Evolutionary conservation across 306 rosid genomes (phyloP), one percentile per base, ranked within the genome.

Genomic region (Cucurbita argyrosperma): DNA sequence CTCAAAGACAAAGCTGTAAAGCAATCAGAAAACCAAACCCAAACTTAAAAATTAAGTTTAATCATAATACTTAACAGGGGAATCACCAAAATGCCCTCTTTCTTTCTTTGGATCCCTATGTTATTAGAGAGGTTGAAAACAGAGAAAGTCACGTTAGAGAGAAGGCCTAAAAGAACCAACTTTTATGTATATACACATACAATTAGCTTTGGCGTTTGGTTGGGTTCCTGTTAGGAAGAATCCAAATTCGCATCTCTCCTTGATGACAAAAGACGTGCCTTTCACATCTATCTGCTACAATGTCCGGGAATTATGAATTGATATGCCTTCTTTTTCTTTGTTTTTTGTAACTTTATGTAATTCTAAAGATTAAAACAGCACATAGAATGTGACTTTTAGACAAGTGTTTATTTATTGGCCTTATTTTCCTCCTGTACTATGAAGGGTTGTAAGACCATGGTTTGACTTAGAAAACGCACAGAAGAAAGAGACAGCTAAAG

Each of bases 91-190:
- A 47, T 46, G 73, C 56, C 73, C 73, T 68, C 71, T 68, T 68
- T 68, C 42, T 68, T 68, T 21, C 73, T 68, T 68, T 46, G 71
- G 72, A 67, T 67, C 72, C 72, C 72, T 23, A 64, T 64, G 51
- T 42, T 18, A 64, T 18, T 51, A 64, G 71, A 64, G 51, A 64
- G 71, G 21, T 45, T 45, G 54, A 18, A 66, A 19, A 43, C 71
- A 42, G 71, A 64, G 71, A 64, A 64, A 64, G 71, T 42, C 15
- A 40, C 23, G 47, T 64, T 64, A 39, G 71, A 64, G 71, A 16
- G 56, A 46, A 26, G 55, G 37, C 4, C 19, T 6, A 68, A 68
- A 47, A 46, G 40, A 68, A 62, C 12, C 19, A 13, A 50, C 18
- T 50, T 45, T 23, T 67, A 10, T 62, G 14, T 26, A 16, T 21